These are phyloP conservation scores for Benincasa hispida DNA, from an alignment of 306 rosid species.

Conservation along the genomic window DNA sequence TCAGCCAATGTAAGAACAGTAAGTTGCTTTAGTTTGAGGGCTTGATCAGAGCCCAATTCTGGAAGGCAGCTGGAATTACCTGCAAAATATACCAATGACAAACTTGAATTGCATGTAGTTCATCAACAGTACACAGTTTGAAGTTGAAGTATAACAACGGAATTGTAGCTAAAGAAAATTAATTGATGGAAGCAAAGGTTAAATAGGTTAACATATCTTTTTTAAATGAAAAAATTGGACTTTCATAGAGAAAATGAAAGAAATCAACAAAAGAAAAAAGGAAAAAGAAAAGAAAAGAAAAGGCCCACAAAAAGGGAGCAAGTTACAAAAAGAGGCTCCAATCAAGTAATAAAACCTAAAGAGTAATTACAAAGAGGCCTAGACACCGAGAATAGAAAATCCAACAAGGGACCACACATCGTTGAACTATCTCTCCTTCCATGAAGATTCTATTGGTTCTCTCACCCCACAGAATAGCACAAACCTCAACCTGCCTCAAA, in stretches of 20 bases:
- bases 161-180: background rate
- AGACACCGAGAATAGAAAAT: too few relatives aligned
- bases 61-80: constrained; percentile 55
- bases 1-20: constrained; percentile 97
- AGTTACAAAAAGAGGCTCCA: too few relatives aligned
- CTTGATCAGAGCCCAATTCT: constrained; percentile 61
- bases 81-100: constrained; percentile 10
- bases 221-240: background rate
- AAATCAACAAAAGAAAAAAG: background rate
- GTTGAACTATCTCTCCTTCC: too few relatives aligned
- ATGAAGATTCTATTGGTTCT: too few relatives aligned
- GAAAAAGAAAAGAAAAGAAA: too few relatives aligned
- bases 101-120: background rate
- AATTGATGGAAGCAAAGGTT: background rate
- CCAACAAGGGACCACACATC: too few relatives aligned
- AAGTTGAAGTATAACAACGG: background rate
- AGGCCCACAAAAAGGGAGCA: too few relatives aligned
- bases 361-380: too few relatives aligned
- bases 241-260: background rate
- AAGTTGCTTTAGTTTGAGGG: constrained; percentile 82
- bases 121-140: background rate
- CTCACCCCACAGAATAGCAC: too few relatives aligned
- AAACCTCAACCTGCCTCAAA: too few relatives aligned
- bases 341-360: too few relatives aligned
- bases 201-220: background rate